Evolutionary conservation across 805 yeast species (phyloP).

Genomic region (Barnettozyma sucrosica): DNA sequence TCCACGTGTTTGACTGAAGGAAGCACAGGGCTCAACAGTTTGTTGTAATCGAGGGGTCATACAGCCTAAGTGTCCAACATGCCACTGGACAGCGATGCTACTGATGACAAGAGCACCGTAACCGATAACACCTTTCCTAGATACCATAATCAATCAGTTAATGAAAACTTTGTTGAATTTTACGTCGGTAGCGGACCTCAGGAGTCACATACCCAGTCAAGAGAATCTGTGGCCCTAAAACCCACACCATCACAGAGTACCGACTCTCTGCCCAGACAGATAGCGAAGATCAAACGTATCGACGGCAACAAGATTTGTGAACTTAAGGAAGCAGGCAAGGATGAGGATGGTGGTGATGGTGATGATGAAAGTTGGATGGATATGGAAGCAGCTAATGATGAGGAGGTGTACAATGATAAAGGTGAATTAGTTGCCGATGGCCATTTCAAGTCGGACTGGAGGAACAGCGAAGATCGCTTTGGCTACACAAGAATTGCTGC

Average conservation of each 20-base stretch:
- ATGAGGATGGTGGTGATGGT: slow-evolving; percentile 24
- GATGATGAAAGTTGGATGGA: slow-evolving; percentile 68
- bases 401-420: slow-evolving; percentile 73
- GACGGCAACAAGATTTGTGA: background rate
- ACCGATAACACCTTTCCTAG: background rate
- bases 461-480: slow-evolving; percentile 25
- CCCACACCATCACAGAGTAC: background rate
- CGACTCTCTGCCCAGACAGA: slow-evolving; percentile 1
- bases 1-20: background rate
- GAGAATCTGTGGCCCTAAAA: background rate
- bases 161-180: slow-evolving; percentile 31
- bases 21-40: background rate
- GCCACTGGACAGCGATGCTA: background rate
- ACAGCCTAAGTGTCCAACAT: background rate
- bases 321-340: background rate
- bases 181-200: slow-evolving; percentile 24
- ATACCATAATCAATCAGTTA: background rate
- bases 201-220: background rate
- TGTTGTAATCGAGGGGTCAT: background rate
- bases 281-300: background rate
- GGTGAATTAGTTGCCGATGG: slow-evolving; percentile 50
- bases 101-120: background rate
- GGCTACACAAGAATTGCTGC: slow-evolving; percentile 86
- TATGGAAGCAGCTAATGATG: slow-evolving; percentile 76
- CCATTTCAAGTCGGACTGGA: slow-evolving; percentile 13